Conservation (phyloP, 2,329 filamentous ascomycete species). For the Colletotrichum sp. region DNA sequence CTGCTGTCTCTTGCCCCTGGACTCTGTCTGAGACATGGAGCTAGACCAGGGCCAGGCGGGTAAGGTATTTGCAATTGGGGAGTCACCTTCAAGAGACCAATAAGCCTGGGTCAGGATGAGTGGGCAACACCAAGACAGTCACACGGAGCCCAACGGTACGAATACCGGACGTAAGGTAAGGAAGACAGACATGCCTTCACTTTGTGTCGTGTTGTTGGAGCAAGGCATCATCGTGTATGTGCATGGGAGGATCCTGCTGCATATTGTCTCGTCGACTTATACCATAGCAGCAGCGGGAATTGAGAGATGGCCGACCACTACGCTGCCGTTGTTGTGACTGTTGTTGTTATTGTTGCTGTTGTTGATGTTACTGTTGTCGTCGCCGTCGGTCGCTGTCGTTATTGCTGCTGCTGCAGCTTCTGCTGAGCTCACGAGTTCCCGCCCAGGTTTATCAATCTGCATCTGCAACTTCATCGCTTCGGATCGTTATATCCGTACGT, state of each 20-base stretch:
- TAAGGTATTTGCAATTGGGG: conserved; percentile 10
- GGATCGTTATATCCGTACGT: not conserved
- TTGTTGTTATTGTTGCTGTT: not conserved
- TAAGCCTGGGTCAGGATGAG: not conserved
- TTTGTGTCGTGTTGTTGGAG: not conserved
- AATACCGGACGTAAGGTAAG: not conserved
- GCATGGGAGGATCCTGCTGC: not conserved
- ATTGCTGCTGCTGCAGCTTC: not conserved
- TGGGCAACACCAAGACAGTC: not conserved
- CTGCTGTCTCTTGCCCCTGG: conserved; percentile 5
- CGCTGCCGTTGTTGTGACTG: not conserved
- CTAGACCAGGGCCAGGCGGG: conserved; percentile 2
- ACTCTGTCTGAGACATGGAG: conserved; percentile 5
- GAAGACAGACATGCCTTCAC: not conserved
- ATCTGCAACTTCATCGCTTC: not conserved
- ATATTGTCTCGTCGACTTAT: not conserved
- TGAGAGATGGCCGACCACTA: not conserved
- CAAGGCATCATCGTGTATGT: not conserved
- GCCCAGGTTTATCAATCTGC: not conserved
- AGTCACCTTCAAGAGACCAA: not conserved
- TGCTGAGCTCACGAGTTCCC: not conserved
- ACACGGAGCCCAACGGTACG: not conserved
- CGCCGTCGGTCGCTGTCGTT: not conserved
- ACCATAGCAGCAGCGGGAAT: not conserved
- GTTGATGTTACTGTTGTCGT: not conserved